Evolutionary conservation across 73 alveolate genomes (phyloP), one percentile per base, ranked within the genome.

Genomic region (Durusdinium trenchii): DNA sequence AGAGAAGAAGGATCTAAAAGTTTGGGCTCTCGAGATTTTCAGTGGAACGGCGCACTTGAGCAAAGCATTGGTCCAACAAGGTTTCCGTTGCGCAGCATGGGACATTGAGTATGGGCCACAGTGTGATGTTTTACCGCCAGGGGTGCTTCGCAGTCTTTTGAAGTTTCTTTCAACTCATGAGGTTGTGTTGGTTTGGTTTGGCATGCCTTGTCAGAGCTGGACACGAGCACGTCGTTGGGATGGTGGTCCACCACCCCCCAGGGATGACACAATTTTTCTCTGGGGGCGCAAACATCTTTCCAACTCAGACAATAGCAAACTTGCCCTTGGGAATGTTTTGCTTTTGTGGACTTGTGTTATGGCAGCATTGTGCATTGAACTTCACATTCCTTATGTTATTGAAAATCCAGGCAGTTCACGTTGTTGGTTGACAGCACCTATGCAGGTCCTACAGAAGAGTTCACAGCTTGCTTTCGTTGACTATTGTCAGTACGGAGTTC

Each of bases 171-270:
- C 6, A 23, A 12, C 83, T 30, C 79, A 60, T 3, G 38, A 28
- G 6, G 42, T 87, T 7, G 95, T 50, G 3, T 42, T 87, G 51
- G 69, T 87, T 38, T 87, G 95, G 95, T 14, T 61, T 38, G 95
- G 95, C 48, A 87, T 45, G 69, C 95, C 95, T 2, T 57, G 95
- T 45, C 75, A 64, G 30, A 40, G 64, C n/a, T 61, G 95, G 95
- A n/a, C 83, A 14, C 45, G 83, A 36, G 95, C 95, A 1, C 4
- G 85, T 26, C 75, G 64, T 1, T 30, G 26, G 5, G 95, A 87
- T 42, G 84, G 83, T 30, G 95, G 95, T 3, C 95, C 95, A 7
- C 85, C 85, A 6, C 95, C 95, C 28, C 45, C n/a, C 83, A n/a
- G 95, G 6, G 62, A 40, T 28, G 95, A 87, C 62, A 6, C 32